Evolutionary conservation across 345 rosid genomes (phyloP).

Genomic region (Bruguiera sexangula): DNA sequence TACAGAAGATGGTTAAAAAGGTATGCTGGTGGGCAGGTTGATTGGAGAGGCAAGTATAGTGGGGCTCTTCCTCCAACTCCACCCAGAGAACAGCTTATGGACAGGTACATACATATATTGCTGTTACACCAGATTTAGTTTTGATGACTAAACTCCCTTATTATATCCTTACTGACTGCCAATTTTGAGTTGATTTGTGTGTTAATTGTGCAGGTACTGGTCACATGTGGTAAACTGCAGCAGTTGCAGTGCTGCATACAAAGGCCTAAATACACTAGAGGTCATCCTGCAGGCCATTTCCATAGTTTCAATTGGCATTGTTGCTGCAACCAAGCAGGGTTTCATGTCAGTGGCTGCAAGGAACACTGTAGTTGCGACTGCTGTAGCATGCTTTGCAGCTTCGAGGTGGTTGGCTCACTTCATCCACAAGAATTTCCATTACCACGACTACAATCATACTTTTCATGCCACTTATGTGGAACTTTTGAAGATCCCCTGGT

Average conservation of each 20-base stretch:
- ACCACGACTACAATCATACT: conserved; percentile 82
- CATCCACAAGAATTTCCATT: conserved; percentile 66
- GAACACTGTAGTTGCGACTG: conserved; percentile 38
- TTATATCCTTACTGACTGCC: too few relatives aligned
- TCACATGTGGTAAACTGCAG: conserved; percentile 83
- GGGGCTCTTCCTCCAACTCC: conserved; percentile 69
- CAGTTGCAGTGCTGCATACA: conserved; percentile 69
- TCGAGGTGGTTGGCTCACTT: conserved; percentile 80
- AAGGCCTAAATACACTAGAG: conserved; percentile 55
- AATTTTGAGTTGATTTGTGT: too few relatives aligned
- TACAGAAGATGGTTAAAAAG: conserved; percentile 80
- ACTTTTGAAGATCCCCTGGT: too few relatives aligned
- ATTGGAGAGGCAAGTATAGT: conserved; percentile 68
- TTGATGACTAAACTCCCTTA: too few relatives aligned
- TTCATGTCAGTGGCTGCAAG: conserved; percentile 42
- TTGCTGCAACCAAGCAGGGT: conserved; percentile 51
- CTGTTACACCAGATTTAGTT: too few relatives aligned
- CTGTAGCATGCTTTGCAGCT: conserved; percentile 61
- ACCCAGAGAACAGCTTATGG: conserved; percentile 69
- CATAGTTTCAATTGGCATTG: conserved; percentile 45
- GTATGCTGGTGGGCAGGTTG: conserved; percentile 54
- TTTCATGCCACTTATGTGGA: conserved; percentile 17
- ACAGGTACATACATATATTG: conserved; percentile 42
- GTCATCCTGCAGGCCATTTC: conserved; percentile 56
- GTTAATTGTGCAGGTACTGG: conserved; percentile 52